Evolutionary conservation across 1,139 yeast genomes (phyloP), one percentile per base, ranked within the genome.

Genomic region (Casaregolazyma lundiana): DNA sequence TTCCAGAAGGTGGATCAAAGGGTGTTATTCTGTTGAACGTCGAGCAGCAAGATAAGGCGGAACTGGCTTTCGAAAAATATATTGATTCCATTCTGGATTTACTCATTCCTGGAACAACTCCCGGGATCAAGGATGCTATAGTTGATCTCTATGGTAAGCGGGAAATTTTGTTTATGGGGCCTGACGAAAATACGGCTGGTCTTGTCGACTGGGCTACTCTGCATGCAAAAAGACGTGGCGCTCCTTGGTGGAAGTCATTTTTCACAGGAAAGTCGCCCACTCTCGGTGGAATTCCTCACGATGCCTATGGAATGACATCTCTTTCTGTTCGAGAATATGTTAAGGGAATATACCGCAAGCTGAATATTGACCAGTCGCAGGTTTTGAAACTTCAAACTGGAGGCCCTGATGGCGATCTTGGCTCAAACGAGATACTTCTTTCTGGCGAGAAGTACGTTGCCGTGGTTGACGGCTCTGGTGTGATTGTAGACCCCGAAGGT

Each of bases 191-290:
- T 67, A 89, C 97, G 50, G 97, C 98, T 30, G 84, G 84, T 26
- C 83, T 86, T 61, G 96, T 90, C 48, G 90, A 92, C 67, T 92
- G 98, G 98, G 98, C 98, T n/a, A 92, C 97, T 38, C 71, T 81
- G 56, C 98, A 92, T 64, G 98, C 98, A 35, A 81, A 87, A 62
- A 71, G 73, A 51, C 82, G 98, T 67, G 96, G 96, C 53, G 96
- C 97, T 43, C 92, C 96, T 53, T 89, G 96, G 96, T 92, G 98
- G 98, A 90, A 89, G 70, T 92, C 97, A 1, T 92, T 92, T 75
- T 84, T 92, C 68, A 92, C 98, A 38, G 98, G 98, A 58, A 92
- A 92, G 72, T 79, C 90, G 41, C 96, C 96, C 50, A 72, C 78
- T 48, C 71, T 92, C 51, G 98, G 98, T 63, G 98, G 98, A 66